Percentiles rank a stretch among this genome's conserved stretches.
Conservation (phyloP, 495 filamentous ascomycete genomes). For the Hyaloscypha variabilis region DNA sequence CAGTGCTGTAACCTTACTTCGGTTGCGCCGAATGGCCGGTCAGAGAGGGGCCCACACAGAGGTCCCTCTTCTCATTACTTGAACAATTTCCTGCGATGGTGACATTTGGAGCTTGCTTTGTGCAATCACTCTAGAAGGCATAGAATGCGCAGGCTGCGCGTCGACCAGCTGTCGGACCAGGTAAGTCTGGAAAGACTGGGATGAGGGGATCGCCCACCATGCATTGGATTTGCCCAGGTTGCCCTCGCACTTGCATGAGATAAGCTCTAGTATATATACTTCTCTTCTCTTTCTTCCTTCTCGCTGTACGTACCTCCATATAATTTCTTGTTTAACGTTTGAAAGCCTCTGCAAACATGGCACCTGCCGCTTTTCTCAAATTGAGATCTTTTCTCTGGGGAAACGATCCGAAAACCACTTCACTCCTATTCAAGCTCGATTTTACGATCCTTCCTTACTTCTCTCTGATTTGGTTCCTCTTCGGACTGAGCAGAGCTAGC, state of each 20-base stretch:
- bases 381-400: conserved; percentile 5
- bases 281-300: neutral
- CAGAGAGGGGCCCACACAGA: no score
- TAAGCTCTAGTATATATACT: neutral
- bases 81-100: neutral
- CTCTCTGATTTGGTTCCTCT: conserved; percentile 11
- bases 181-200: no score
- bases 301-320: neutral
- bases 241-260: neutral
- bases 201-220: neutral
- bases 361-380: neutral
- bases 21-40: no score
- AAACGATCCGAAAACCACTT: conserved; percentile 5
- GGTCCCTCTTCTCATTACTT: no score
- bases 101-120: neutral
- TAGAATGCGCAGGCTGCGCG: neutral
- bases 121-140: neutral
- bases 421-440: conserved; percentile 9
- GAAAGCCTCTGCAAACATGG: neutral
- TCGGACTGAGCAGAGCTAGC: conserved; percentile 37
- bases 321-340: neutral
- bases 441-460: conserved; percentile 12
- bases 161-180: no score
- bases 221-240: neutral
- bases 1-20: no score